phyloP scores from a whole-genome alignment of 345 rosid genomes.

The Murraya paniculata region DNA sequence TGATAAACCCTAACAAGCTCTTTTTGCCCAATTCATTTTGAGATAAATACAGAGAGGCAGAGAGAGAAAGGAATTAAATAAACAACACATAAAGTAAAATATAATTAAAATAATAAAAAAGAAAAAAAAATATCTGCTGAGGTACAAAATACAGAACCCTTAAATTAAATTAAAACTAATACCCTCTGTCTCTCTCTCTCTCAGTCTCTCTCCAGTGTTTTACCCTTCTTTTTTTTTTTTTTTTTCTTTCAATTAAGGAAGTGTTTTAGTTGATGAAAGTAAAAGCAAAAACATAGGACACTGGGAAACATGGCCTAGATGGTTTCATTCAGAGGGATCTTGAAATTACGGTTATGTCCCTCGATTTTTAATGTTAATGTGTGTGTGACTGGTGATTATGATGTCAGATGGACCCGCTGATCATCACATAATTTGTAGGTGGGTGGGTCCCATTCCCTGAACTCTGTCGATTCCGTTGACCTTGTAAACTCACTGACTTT shows the following conservation, averaged over 20 bases:
- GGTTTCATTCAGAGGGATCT: neutral
- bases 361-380: neutral
- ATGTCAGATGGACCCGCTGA: slow-evolving; percentile 16
- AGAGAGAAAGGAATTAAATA: neutral
- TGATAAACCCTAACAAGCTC: slow-evolving; percentile 40
- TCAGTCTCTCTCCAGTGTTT: no score
- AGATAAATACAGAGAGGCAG: neutral
- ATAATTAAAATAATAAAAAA: neutral
- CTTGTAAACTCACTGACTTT: neutral
- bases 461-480: slow-evolving; percentile 20
- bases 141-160: neutral
- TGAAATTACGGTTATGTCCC: slow-evolving; percentile 17
- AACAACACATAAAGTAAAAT: neutral
- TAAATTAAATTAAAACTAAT: neutral
- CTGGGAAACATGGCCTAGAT: neutral
- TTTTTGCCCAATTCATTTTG: slow-evolving; percentile 23
- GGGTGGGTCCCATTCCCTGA: slow-evolving; percentile 12
- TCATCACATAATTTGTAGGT: slow-evolving; percentile 9
- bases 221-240: no score
- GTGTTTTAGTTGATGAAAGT: neutral
- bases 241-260: no score
- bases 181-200: neutral
- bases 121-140: neutral
- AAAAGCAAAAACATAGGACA: slow-evolving; percentile 2
- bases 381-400: slow-evolving; percentile 13